Base-by-base conservation (phyloP, 768 basidiomycete species). In the Suillus occidentalis region DNA sequence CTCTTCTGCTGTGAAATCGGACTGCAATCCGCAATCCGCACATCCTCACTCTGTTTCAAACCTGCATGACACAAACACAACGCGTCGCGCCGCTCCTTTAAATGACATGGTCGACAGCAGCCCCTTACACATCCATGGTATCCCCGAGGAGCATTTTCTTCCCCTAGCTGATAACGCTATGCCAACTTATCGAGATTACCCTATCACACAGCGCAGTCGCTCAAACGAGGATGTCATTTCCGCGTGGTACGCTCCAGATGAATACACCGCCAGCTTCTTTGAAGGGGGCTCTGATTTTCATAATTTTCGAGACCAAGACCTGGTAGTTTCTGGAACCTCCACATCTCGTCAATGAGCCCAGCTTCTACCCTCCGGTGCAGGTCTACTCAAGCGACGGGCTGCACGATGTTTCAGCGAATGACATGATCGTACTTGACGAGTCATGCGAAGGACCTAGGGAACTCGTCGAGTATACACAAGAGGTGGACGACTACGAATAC, bases 401-500 rank as follows among this genome's bases (percentile, higher is more conserved):
- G 9, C 63, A 14, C 13, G 60, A 62, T 31, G 22, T 57, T 16
- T 28, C 53, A 49, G n/a, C 20, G 28, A 53, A 66, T 69, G 22
- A 28, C 12, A 28, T 60, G 34, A 25, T 25, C 18, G 58, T 22
- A 56, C 25, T 43, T 6, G 62, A 71, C 18, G 62, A 40, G 28
- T 8, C 59, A 34, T 63, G 55, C 25, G 28, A 14, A 34, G 49
- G 61, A 61, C 31, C 67, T 66, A 47, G 64, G 36, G 62, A 45
- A 34, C 62, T 55, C 25, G 50, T 64, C 25, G 64, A 68, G 31
- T 63, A 65, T 12, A 59, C 25, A 20, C 52, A 31, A 55, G 25
- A 60, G 20, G 18, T 37, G n/a, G 36, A 28, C 18, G 28, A 50
- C 50, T 39, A 22, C 47, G 47, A 61, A 18, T 31, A 60, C 37